Conservation (phyloP, 768 basidiomycete species). For the Psilocybe subaeruginosa region DNA sequence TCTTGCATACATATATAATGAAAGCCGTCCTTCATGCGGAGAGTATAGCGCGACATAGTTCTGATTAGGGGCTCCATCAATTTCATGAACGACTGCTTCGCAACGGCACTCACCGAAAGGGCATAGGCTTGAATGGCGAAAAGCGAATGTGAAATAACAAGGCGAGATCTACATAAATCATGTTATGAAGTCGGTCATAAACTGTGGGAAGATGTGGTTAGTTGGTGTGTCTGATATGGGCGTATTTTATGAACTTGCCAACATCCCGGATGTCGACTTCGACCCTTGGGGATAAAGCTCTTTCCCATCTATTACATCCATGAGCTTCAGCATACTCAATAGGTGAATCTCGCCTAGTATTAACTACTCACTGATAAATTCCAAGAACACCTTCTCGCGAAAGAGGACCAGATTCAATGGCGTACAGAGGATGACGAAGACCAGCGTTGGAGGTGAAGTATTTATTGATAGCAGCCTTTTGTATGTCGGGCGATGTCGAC, state of each 20-base stretch:
- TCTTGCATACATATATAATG: conserved; percentile 54
- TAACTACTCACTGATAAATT: conserved; percentile 49
- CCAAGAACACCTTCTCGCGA: conserved; percentile 55
- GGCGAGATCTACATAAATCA: conserved; percentile 46
- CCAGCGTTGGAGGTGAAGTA: conserved; percentile 54
- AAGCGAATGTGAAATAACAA: conserved; percentile 51
- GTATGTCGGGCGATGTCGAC: conserved; percentile 43
- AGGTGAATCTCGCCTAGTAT: background rate
- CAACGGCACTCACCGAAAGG: conserved; percentile 40
- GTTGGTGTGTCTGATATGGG: too few species aligned
- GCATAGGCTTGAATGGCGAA: conserved; percentile 41
- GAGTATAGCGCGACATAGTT: conserved; percentile 48
- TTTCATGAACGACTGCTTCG: background rate
- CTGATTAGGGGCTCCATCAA: conserved; percentile 23
- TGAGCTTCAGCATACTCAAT: background rate
- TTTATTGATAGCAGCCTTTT: conserved; percentile 44
- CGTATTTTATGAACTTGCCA: conserved; percentile 32
- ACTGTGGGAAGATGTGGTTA: conserved; percentile 29
- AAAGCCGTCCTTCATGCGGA: conserved; percentile 40
- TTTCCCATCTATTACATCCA: conserved; percentile 48
- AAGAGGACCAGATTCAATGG: conserved; percentile 39
- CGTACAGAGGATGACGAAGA: conserved; percentile 57
- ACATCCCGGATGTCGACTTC: conserved; percentile 38
- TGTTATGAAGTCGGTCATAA: conserved; percentile 42
- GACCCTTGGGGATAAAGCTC: conserved; percentile 52